These are phyloP conservation scores for Pythium oligandrum DNA, from an alignment of 352 stramenopile species.

Conservation along the genomic window DNA sequence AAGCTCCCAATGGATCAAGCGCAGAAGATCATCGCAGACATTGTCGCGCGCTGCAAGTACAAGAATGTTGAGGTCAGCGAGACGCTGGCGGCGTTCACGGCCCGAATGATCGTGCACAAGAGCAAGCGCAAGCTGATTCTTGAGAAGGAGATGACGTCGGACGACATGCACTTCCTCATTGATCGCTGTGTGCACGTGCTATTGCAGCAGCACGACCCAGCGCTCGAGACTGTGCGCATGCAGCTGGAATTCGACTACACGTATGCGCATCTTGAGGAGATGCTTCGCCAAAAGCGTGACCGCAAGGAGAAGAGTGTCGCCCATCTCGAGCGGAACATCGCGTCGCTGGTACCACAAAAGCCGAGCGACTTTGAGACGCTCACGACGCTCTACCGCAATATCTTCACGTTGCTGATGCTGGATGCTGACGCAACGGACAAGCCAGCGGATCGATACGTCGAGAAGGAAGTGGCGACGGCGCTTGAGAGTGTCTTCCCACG, in stretches of 20 bases:
- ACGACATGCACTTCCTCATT: conserved; percentile 74
- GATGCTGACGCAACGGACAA: conserved; percentile 33
- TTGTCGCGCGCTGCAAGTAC: conserved; percentile 69
- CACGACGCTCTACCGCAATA: conserved; percentile 89
- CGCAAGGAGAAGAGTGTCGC: conserved; percentile 52
- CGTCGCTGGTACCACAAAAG: conserved; percentile 64
- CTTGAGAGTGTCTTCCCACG: conserved; percentile 94
- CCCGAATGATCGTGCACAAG: conserved; percentile 58
- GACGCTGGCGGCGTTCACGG: conserved; percentile 86
- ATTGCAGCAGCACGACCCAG: conserved; percentile 68
- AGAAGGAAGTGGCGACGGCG: conserved; percentile 86
- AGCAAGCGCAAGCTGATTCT: conserved; percentile 64
- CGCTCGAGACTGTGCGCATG: conserved; percentile 93
- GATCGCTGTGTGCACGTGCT: conserved; percentile 75
- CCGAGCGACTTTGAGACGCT: conserved; percentile 88
- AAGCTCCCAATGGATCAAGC: conserved; percentile 44
- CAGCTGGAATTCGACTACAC: conserved; percentile 92
- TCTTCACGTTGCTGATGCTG: conserved; percentile 80
- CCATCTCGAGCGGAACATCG: conserved; percentile 73
- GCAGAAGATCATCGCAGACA: conserved; percentile 61
- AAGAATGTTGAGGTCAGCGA: conserved; percentile 80
- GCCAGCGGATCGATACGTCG: conserved; percentile 59
- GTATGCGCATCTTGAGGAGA: conserved; percentile 83
- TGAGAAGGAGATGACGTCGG: conserved; percentile 62
- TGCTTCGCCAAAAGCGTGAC: conserved; percentile 50